Percentiles rank a stretch among this genome's conserved stretches.
Evolutionary conservation across 1,284 basidiomycete species (phyloP).

Genomic region (Tremellales sp.): DNA sequence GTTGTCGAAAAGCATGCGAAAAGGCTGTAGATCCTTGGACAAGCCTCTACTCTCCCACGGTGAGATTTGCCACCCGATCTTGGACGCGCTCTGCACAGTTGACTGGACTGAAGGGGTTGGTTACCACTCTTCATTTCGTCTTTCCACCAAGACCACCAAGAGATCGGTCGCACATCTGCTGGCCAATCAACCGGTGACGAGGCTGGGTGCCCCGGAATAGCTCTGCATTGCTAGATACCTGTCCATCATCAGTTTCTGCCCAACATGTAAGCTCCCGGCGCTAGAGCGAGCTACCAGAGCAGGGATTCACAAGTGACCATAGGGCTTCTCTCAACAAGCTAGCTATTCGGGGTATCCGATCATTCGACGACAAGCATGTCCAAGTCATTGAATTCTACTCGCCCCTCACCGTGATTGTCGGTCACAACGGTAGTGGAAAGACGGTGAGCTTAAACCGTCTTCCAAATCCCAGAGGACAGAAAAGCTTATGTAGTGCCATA

Average conservation of each 20-base stretch:
- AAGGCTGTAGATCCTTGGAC: too few relatives aligned
- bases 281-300: not conserved
- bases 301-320: too few relatives aligned
- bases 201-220: not conserved
- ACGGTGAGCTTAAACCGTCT: conserved; percentile 54
- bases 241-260: not conserved
- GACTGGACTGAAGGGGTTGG: conserved; percentile 10
- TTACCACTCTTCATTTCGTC: not conserved
- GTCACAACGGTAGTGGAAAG: conserved; percentile 97
- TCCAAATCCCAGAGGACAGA: not conserved
- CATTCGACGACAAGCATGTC: conserved; percentile 91
- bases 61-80: too few relatives aligned
- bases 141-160: conserved; percentile 5
- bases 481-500: conserved; percentile 21
- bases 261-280: conserved; percentile 11
- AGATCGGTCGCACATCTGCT: conserved; percentile 7
- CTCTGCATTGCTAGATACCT: not conserved
- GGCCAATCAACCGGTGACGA: too few relatives aligned
- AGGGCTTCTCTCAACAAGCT: conserved; percentile 88
- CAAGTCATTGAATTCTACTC: conserved; percentile 96
- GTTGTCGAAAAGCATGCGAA: too few relatives aligned
- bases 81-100: too few relatives aligned
- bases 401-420: conserved; percentile 97
- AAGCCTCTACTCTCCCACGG: too few relatives aligned
- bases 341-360: conserved; percentile 67